Percentiles rank a stretch among this genome's conserved stretches.
Evolutionary conservation across 352 stramenopile species (phyloP).

Genomic region (Sclerospora graminicola): DNA sequence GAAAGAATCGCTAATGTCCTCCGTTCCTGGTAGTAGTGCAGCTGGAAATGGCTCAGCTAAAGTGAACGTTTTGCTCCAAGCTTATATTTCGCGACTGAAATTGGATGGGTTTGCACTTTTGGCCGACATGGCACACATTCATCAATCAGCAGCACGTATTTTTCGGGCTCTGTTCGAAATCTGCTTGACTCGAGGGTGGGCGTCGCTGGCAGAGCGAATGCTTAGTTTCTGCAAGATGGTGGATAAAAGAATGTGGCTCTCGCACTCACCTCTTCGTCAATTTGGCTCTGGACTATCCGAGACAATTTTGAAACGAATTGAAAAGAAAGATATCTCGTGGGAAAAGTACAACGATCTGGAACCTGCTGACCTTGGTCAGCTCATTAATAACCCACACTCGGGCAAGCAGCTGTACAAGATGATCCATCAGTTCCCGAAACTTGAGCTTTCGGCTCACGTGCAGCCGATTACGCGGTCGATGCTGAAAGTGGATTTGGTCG

Average conservation of each 20-base stretch:
- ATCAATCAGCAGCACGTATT: conserved; percentile 96
- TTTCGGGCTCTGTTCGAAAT: conserved; percentile 99
- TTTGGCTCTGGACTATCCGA: conserved; percentile 91
- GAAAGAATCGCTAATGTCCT: conserved; percentile 87
- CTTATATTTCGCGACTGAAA: conserved; percentile 97
- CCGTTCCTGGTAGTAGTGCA: conserved; percentile 22
- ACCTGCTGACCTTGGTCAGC: conserved; percentile 92
- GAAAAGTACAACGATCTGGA: conserved; percentile 97
- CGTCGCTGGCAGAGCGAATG: conserved; percentile 90
- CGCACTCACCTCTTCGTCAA: conserved; percentile 95
- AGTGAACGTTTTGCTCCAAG: conserved; percentile 98
- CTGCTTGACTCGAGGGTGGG: conserved; percentile 92
- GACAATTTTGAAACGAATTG: conserved; percentile 93
- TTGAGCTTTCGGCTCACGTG: conserved; percentile 94
- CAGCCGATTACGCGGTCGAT: conserved; percentile 98
- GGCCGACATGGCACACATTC: conserved; percentile 99
- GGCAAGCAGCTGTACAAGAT: conserved; percentile 96
- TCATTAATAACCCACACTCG: conserved; percentile 97
- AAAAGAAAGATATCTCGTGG: conserved; percentile 99
- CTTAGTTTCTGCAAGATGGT: conserved; percentile 99
- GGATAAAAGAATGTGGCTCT: conserved; percentile 96
- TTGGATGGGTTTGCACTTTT: conserved; percentile 97
- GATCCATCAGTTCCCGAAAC: conserved; percentile 97
- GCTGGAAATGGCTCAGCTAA: conserved; percentile 86
- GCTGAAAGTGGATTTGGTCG: conserved; percentile 92